Base-by-base conservation (phyloP, 257 asterid species). In the Scutellaria baicalensis region DNA sequence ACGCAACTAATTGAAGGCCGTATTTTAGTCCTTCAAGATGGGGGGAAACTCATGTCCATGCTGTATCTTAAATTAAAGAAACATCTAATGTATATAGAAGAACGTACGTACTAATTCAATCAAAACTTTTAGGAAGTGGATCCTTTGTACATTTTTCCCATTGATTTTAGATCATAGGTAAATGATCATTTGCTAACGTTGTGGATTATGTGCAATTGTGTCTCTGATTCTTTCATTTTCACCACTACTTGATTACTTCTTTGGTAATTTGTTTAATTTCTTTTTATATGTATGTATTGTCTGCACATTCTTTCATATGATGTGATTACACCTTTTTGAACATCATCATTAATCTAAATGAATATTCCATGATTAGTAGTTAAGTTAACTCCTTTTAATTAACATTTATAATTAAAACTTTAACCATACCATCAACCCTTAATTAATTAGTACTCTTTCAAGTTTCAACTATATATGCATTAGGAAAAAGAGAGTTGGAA, bases 11-110 rank as follows among this genome's bases (percentile, higher is more conserved):
- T 12, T 17, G 9, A 49, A 12, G 75, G 68, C 69, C 48, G 57
- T 31, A 66, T 79, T 77, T 60, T 66, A 61, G 75, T 40, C 64
- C 66, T 59, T 60, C 74, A 38, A 51, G 45, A 62, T 54, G 76
- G 66, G 47, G 48, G 2, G 6, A 39, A 13, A 45, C 35, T 72
- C n/a, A 57, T 76, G 78, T 71, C 71, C 35, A 71, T 75, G 47
- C 11, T 61, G 4, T 27, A 27, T 27, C 5, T 4, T 27, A n/a
- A n/a, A n/a, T 27, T 27, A 27, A 1, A 27, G 4, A 27, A 27
- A n/a, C n/a, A n/a, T 2, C 69, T 69, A 69, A 44, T 75, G 64
- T 43, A 33, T 42, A 64, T 36, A 48, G 33, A 9, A 14, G 9
- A n/a, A n/a, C n/a, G n/a, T n/a, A n/a, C n/a, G n/a, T 21, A 20